Conservation (phyloP, 2,329 filamentous ascomycete species). For the Elsinoe perseae region DNA sequence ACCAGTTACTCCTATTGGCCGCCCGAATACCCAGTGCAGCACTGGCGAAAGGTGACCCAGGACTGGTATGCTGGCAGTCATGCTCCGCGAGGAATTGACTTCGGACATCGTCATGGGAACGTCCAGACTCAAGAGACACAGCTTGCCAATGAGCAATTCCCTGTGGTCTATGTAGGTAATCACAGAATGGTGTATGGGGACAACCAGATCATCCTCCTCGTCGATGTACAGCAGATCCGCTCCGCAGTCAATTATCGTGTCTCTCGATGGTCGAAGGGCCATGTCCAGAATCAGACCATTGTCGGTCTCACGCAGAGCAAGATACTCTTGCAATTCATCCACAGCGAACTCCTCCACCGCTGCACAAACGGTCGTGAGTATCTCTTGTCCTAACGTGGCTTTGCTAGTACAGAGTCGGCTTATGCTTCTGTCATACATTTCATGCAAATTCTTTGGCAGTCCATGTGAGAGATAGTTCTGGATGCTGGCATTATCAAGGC, state of each 20-base stretch:
- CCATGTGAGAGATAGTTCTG: background rate
- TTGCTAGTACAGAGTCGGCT: background rate
- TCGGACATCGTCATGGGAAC: background rate
- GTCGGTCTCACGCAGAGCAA: background rate
- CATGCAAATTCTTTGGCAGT: slow-evolving; percentile 5
- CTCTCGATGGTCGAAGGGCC: background rate
- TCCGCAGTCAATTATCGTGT: background rate
- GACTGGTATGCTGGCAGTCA: background rate
- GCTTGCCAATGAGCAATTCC: background rate
- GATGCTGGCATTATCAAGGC: background rate
- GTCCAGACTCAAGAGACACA: background rate
- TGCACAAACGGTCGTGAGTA: background rate
- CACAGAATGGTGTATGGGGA: slow-evolving; percentile 16
- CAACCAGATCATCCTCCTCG: background rate
- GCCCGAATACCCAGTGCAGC: too few species aligned
- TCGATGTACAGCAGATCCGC: slow-evolving; percentile 8
- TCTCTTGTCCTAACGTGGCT: background rate
- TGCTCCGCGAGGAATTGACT: background rate
- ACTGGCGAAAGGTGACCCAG: too few species aligned
- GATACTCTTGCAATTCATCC: slow-evolving; percentile 5
- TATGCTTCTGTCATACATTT: background rate
- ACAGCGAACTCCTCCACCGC: slow-evolving; percentile 3
- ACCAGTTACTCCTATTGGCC: too few species aligned
- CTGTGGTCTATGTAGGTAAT: background rate
- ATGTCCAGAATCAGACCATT: background rate